phyloP scores from a whole-genome alignment of 139 green algal genomes.

The Microglena sp. region DNA sequence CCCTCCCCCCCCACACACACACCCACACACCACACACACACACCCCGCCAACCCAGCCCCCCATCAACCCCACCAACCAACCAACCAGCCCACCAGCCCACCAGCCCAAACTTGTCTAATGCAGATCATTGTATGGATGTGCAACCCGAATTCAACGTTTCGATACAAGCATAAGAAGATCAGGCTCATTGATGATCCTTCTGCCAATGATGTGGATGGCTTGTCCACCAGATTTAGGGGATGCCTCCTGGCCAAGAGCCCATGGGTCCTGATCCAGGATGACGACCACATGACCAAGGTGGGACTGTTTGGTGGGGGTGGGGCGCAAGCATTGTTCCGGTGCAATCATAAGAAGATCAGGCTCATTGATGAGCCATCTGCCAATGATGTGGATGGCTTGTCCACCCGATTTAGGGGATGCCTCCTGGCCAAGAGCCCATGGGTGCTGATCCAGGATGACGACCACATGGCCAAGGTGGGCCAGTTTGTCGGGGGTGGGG shows the following conservation, averaged over 20 bases:
- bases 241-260: background rate
- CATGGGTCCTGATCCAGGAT: conserved; percentile 10
- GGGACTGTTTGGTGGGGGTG: too few species aligned
- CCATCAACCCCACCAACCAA: too few species aligned
- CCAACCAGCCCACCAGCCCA: too few species aligned
- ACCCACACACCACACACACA: too few species aligned
- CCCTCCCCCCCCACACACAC: too few species aligned
- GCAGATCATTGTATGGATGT: too few species aligned
- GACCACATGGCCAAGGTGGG: conserved; percentile 3
- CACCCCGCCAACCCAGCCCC: too few species aligned
- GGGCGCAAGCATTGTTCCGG: too few species aligned
- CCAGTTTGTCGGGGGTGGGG: too few species aligned
- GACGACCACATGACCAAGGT: conserved; percentile 7
- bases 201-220: conserved; percentile 6
- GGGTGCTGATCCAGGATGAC: conserved; percentile 11
- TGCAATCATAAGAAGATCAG: background rate
- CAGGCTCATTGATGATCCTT: conserved; percentile 2
- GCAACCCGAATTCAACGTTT: too few species aligned
- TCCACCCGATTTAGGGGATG: conserved; percentile 5
- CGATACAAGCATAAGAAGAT: background rate
- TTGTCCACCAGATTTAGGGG: conserved; percentile 4
- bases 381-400: conserved; percentile 3
- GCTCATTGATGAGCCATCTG: conserved; percentile 6
- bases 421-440: background rate
- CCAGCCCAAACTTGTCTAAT: too few species aligned